Evolutionary conservation across 2,329 filamentous ascomycete species (phyloP), one percentile per base, ranked within the genome.

Genomic region (Diaporthe sp.): DNA sequence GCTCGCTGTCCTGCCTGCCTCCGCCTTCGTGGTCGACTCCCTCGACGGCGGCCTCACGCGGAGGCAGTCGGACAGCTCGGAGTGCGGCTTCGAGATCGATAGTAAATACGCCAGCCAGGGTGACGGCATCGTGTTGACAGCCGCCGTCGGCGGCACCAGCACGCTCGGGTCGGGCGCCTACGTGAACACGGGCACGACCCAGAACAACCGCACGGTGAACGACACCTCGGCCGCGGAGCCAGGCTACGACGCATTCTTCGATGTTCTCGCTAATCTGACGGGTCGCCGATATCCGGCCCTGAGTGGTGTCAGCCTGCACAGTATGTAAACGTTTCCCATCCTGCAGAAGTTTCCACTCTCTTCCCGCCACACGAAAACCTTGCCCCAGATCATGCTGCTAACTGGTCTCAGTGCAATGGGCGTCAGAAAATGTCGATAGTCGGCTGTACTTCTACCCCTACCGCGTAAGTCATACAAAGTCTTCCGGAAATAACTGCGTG

Each of bases 131-230:
- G 28, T 28, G 9, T 15, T 67, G 28, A 34, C 44, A 2, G 12
- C 28, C 22, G n/a, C 44, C 44, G 10, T 37, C 22, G 17, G 5
- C 34, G 58, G 44, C 28, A 2, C 17, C n/a, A 17, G 25, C 25
- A 8, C 8, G 4, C 15, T 20, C 28, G 28, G 9, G 20, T 20
- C 37, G 6, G 61, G 28, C 28, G 28, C 44, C 17, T 20, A 13
- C 25, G 44, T 67, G 42, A 51, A 44, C 20, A 67, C n/a, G 20
- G 61, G 61, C 4, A 25, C 61, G 31, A 67, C 25, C 2, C 17
- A 42, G 20, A 67, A 67, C 28, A 67, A 67, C 28, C 61, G 61
- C 42, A 67, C 61, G 5, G 44, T 67, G 20, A 67, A 67, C 28
- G 44, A 28, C 17, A 67, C 44, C 44, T 67, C 61, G 61, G 61